Percentiles rank a stretch among this genome's conserved stretches.
Conservation (phyloP, 169 alveolate genomes). For the Babesia bigemina region DNA sequence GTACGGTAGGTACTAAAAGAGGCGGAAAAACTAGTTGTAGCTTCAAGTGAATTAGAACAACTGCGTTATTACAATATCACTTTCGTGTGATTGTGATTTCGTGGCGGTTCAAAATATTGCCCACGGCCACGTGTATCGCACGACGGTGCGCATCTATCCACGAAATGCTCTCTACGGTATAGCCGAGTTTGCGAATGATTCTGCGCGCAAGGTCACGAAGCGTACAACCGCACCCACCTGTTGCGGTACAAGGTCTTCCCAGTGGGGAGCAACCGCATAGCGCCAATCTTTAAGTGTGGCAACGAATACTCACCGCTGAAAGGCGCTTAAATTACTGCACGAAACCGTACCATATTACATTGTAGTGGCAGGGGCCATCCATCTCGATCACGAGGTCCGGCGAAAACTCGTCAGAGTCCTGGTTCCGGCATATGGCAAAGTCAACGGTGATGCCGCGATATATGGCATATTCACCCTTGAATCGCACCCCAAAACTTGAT, state of each 20-base stretch:
- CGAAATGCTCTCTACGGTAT: conserved; percentile 28
- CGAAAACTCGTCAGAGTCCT: conserved; percentile 4
- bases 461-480: conserved; percentile 44
- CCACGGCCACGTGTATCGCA: conserved; percentile 18
- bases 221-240: conserved; percentile 5
- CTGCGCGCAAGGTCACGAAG: background rate
- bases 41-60: background rate
- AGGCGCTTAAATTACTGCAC: no score
- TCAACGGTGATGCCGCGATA: conserved; percentile 49
- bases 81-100: conserved; percentile 16
- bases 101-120: conserved; percentile 36
- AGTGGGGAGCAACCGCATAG: conserved; percentile 3
- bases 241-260: conserved; percentile 44
- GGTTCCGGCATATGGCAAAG: conserved; percentile 22
- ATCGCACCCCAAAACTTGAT: conserved; percentile 7
- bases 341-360: conserved; percentile 26
- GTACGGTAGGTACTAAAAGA: conserved; percentile 22
- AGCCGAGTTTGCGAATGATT: conserved; percentile 44
- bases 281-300: conserved; percentile 5
- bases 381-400: conserved; percentile 59
- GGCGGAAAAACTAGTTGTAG: background rate
- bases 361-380: conserved; percentile 70
- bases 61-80: conserved; percentile 57
- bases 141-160: conserved; percentile 58
- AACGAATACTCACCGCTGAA: conserved; percentile 15